These are phyloP conservation scores for Ceratobasidium sp. DNA, from an alignment of 1,284 basidiomycete species.

Conservation along the genomic window DNA sequence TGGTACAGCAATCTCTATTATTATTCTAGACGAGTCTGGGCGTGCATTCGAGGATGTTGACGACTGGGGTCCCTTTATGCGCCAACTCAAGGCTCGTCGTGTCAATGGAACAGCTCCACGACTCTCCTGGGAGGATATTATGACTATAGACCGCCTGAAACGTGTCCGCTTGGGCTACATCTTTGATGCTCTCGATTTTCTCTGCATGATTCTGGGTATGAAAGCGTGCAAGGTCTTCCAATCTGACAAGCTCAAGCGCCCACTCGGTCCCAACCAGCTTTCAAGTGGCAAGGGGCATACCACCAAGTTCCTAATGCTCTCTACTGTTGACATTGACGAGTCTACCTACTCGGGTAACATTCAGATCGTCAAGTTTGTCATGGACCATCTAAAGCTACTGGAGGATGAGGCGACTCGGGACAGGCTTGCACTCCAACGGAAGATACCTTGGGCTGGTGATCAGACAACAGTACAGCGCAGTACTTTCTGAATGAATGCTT, in stretches of 20 bases:
- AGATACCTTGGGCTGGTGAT: neutral
- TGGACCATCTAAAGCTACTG: neutral
- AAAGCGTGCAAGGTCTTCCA: neutral
- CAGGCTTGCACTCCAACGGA: neutral
- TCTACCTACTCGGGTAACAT: neutral
- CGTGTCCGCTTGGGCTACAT: no score
- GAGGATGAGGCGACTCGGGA: neutral
- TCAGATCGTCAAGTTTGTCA: neutral
- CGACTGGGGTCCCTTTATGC: neutral
- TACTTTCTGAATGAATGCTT: neutral
- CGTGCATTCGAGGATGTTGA: neutral
- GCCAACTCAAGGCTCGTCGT: no score
- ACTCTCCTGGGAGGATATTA: no score
- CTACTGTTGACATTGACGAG: neutral
- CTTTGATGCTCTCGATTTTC: neutral
- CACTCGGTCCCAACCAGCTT: neutral
- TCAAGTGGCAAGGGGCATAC: neutral
- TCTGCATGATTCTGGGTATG: neutral
- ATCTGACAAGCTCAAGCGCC: neutral
- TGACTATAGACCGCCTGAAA: no score
- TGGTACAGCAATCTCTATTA: neutral
- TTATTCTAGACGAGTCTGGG: neutral
- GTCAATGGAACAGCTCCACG: no score
- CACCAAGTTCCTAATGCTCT: neutral
- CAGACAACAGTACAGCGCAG: neutral